Evolutionary conservation across 176 grass and related monocot genomes (phyloP).

Genomic region (Cenchrus americanus): DNA sequence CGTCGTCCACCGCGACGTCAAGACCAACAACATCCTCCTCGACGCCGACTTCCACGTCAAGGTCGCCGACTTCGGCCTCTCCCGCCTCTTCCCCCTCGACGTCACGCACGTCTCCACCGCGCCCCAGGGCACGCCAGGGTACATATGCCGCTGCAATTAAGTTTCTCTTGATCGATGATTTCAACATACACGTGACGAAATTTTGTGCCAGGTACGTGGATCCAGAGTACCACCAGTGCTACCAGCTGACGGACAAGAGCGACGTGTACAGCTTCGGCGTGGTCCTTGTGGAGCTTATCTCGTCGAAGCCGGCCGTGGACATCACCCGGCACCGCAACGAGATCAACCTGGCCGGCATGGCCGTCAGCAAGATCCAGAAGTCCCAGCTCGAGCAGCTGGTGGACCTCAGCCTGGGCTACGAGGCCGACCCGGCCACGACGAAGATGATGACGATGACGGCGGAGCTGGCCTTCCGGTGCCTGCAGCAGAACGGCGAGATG

Average conservation of each 20-base stretch:
- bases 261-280: conserved; percentile 96
- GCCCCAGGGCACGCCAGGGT: conserved; percentile 92
- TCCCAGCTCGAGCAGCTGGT: conserved; percentile 69
- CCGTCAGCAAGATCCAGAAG: conserved; percentile 81
- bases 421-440: conserved; percentile 54
- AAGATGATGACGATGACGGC: conserved; percentile 90
- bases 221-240: conserved; percentile 93
- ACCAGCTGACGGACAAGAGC: conserved; percentile 90
- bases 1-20: conserved; percentile 91
- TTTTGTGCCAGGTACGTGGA: conserved; percentile 58
- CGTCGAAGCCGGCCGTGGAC: conserved; percentile 84
- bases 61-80: conserved; percentile 94
- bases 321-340: conserved; percentile 68
- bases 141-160: background rate
- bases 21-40: conserved; percentile 91
- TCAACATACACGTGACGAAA: background rate
- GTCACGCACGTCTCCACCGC: conserved; percentile 89
- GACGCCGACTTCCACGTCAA: conserved; percentile 80
- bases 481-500: conserved; percentile 90
- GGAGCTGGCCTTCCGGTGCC: conserved; percentile 90
- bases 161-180: background rate
- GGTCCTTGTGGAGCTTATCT: conserved; percentile 86
- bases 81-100: conserved; percentile 81
- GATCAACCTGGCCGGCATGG: conserved; percentile 90
- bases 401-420: conserved; percentile 68